A percentile compares a stretch with the other conserved stretches of the same genome.
These are phyloP conservation scores for Malus hybrid DNA, from an alignment of 331 rosid genomes.

Conservation along the genomic window DNA sequence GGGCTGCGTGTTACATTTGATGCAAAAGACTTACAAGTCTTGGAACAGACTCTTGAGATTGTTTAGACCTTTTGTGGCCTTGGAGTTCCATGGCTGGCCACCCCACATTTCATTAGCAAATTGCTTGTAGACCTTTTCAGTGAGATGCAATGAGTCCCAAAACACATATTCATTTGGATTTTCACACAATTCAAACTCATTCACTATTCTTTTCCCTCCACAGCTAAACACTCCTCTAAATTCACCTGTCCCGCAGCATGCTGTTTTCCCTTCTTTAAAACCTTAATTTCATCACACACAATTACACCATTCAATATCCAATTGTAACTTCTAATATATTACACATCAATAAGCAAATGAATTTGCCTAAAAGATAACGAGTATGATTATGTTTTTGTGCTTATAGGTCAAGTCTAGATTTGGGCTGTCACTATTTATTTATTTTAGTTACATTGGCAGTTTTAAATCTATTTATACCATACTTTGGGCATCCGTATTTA, in stretches of 20 bases:
- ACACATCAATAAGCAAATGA: background rate
- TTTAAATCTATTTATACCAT: too few species aligned
- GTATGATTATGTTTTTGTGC: too few species aligned
- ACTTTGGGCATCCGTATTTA: too few species aligned
- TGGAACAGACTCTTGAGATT: conserved; percentile 41
- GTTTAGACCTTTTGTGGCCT: conserved; percentile 10
- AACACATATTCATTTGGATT: conserved; percentile 48
- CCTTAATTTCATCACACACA: conserved; percentile 34
- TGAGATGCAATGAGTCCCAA: conserved; percentile 86
- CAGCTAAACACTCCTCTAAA: conserved; percentile 64
- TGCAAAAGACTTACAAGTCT: background rate
- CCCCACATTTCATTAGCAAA: conserved; percentile 56
- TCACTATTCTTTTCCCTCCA: conserved; percentile 72
- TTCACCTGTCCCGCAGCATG: conserved; percentile 82
- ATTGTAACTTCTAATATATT: background rate
- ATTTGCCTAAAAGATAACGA: background rate
- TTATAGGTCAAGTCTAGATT: too few species aligned
- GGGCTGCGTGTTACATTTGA: background rate
- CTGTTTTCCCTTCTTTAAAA: conserved; percentile 62
- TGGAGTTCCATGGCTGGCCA: conserved; percentile 13
- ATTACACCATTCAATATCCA: background rate
- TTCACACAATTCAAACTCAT: conserved; percentile 46
- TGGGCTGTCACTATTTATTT: too few species aligned
- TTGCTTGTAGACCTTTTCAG: conserved; percentile 56
- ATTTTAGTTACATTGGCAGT: too few species aligned